Evolutionary conservation across 176 grass and related monocot genomes (phyloP).

Genomic region (Ananas comosus): DNA sequence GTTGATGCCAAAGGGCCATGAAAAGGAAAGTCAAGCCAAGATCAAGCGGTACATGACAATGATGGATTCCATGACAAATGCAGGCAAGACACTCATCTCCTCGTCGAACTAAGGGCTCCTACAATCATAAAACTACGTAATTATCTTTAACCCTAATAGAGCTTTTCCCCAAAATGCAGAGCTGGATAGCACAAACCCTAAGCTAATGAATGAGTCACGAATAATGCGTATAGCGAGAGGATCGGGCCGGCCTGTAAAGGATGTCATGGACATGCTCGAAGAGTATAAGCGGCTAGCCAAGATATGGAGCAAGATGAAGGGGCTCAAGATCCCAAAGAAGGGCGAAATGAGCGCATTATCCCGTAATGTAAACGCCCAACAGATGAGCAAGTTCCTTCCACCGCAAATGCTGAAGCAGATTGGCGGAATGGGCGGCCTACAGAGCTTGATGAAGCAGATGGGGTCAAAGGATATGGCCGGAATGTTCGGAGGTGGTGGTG

Average conservation of each 20-base stretch:
- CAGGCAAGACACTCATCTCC: slow-evolving; percentile 27
- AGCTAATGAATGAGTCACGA: slow-evolving; percentile 67
- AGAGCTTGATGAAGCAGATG: slow-evolving; percentile 87
- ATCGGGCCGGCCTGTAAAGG: slow-evolving; percentile 56
- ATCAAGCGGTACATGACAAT: slow-evolving; percentile 98
- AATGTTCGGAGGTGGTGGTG: slow-evolving; percentile 57
- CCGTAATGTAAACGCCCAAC: slow-evolving; percentile 63
- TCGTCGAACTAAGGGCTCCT: neutral
- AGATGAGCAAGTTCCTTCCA: slow-evolving; percentile 74
- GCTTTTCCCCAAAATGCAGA: slow-evolving; percentile 29
- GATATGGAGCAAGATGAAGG: slow-evolving; percentile 88
- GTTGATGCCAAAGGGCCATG: slow-evolving; percentile 93
- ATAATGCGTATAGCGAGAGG: slow-evolving; percentile 61
- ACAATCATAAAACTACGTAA: neutral
- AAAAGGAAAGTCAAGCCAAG: slow-evolving; percentile 91
- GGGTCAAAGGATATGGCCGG: slow-evolving; percentile 65
- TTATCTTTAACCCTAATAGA: too few species aligned
- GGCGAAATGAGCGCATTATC: slow-evolving; percentile 68
- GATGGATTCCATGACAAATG: slow-evolving; percentile 98
- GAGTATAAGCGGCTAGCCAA: slow-evolving; percentile 94
- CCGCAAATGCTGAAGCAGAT: slow-evolving; percentile 89
- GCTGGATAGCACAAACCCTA: slow-evolving; percentile 80
- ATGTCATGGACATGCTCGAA: slow-evolving; percentile 84
- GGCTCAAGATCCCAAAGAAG: slow-evolving; percentile 77
- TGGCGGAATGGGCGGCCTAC: slow-evolving; percentile 70